phyloP scores from a whole-genome alignment of 441 rosid genomes.

The Gossypium lobatum region DNA sequence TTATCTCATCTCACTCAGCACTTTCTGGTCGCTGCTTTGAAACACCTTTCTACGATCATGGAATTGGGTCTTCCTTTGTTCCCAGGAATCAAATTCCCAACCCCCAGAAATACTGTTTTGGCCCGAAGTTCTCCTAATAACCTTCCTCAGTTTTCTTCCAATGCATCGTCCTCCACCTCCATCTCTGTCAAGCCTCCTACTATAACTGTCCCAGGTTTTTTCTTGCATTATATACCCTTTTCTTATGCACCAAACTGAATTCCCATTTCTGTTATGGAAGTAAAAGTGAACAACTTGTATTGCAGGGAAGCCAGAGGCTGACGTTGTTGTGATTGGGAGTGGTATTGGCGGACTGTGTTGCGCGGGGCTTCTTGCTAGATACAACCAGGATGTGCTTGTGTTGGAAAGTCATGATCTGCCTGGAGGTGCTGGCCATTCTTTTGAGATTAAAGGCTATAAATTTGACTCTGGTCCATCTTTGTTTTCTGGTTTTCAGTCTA shows the following conservation, averaged over 20 bases:
- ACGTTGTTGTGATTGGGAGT: conserved; percentile 83
- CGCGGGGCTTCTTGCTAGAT: conserved; percentile 80
- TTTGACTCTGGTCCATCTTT: conserved; percentile 93
- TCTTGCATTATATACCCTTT: conserved; percentile 4
- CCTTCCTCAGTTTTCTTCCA: conserved; percentile 27
- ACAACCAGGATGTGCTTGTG: conserved; percentile 67
- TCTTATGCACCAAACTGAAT: background rate
- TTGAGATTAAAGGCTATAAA: conserved; percentile 66
- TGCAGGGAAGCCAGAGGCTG: conserved; percentile 73
- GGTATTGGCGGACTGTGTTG: conserved; percentile 86
- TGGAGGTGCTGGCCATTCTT: conserved; percentile 85
- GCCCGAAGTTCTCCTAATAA: conserved; percentile 33
- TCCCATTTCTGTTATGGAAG: no score
- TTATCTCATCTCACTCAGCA: background rate
- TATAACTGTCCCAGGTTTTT: conserved; percentile 36
- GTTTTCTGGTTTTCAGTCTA: conserved; percentile 82
- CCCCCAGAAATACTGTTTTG: conserved; percentile 23
- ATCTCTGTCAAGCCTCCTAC: conserved; percentile 30
- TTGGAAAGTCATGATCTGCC: conserved; percentile 86
- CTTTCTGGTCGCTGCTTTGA: background rate
- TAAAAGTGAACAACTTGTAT: background rate
- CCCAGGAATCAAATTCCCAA: conserved; percentile 16
- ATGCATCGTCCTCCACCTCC: conserved; percentile 30
- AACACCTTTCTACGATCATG: conserved; percentile 17
- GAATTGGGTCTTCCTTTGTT: conserved; percentile 19